These are phyloP conservation scores for Alternaria metachromatica DNA, from an alignment of 2,329 filamentous ascomycete genomes.

Conservation along the genomic window DNA sequence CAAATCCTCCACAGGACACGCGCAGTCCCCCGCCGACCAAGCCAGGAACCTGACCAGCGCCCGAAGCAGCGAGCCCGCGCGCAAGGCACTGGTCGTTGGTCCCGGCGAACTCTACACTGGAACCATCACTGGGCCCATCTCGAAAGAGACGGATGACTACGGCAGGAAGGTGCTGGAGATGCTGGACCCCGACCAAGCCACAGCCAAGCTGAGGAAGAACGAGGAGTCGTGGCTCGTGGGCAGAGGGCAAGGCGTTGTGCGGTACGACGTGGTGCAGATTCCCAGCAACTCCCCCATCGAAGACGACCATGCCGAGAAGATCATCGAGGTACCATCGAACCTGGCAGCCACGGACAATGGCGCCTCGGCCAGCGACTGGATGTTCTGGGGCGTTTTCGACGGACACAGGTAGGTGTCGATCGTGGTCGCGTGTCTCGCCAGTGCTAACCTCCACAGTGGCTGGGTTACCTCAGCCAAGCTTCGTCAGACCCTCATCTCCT, in stretches of 20 bases:
- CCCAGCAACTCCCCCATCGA: constrained; percentile 98
- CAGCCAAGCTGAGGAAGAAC: constrained; percentile 83
- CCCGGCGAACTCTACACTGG: constrained; percentile 90
- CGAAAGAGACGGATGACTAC: constrained; percentile 85
- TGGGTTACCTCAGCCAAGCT: constrained; percentile 98
- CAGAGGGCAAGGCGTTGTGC: constrained; percentile 85
- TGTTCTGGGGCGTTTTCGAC: constrained; percentile 99
- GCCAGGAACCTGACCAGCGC: constrained; percentile 43
- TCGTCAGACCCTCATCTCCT: constrained; percentile 88
- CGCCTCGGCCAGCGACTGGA: constrained; percentile 81
- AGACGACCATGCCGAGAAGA: constrained; percentile 98
- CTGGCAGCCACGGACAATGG: constrained; percentile 62
- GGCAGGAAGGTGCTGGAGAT: constrained; percentile 91
- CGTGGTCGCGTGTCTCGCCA: not conserved
- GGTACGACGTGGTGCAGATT: constrained; percentile 92
- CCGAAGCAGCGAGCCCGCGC: constrained; percentile 58
- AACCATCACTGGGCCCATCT: constrained; percentile 84
- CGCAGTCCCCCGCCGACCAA: constrained; percentile 31
- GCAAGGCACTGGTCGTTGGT: constrained; percentile 81
- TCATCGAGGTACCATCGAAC: constrained; percentile 81
- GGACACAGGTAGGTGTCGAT: constrained; percentile 76
- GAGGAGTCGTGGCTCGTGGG: constrained; percentile 93
- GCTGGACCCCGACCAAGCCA: constrained; percentile 93
- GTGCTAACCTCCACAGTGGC: constrained; percentile 63
- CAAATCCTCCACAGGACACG: constrained; percentile 30